phyloP scores from a whole-genome alignment of 768 basidiomycete genomes.

The Kondoa malvinella region DNA sequence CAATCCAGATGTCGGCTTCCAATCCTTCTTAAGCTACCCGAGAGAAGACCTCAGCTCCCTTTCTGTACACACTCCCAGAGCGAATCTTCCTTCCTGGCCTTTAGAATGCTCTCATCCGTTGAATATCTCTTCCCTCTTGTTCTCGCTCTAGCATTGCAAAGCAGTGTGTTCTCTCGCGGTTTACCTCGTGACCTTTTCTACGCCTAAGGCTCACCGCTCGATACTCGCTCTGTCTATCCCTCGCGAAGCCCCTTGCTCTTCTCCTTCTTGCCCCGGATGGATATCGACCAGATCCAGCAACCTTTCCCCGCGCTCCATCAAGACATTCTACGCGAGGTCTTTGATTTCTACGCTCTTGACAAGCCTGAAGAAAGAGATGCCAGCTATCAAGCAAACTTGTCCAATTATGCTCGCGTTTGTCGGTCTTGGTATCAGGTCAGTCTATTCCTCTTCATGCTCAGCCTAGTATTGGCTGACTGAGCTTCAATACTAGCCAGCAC shows the following conservation, averaged over 20 bases:
- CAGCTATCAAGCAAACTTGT: background rate
- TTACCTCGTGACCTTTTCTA: no score
- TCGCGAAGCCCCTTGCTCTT: background rate
- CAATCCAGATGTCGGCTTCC: no score
- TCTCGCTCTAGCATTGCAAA: constrained; percentile 8
- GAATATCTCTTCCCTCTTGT: constrained; percentile 11
- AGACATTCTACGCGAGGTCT: constrained; percentile 15
- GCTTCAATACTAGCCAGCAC: background rate
- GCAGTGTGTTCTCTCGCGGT: background rate
- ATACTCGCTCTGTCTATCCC: background rate
- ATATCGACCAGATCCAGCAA: constrained; percentile 8
- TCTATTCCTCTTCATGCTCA: background rate
- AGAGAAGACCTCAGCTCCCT: no score
- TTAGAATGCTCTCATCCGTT: background rate
- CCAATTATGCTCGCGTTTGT: background rate
- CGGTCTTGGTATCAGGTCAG: constrained; percentile 3
- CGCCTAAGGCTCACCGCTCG: constrained; percentile 1
- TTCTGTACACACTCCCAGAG: no score
- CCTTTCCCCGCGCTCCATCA: constrained; percentile 7
- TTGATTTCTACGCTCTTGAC: constrained; percentile 11
- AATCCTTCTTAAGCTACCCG: no score
- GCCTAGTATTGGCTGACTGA: background rate
- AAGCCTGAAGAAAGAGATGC: background rate
- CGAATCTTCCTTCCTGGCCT: background rate
- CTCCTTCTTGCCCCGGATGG: background rate